Base-by-base conservation (phyloP, 768 basidiomycete species). In the Suillus variegatus region DNA sequence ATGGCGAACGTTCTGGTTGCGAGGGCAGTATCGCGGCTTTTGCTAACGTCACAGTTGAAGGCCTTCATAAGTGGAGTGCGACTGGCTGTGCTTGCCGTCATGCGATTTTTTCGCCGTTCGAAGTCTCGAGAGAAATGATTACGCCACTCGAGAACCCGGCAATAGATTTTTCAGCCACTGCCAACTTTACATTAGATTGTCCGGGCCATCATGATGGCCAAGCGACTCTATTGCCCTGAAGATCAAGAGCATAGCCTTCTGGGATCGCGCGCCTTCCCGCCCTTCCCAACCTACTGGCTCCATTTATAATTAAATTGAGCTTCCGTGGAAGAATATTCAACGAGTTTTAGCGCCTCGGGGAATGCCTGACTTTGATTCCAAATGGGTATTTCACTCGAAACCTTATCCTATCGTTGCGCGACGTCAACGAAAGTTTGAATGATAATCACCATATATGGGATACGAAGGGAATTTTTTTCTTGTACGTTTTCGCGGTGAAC, bases 371-470 rank as follows among this genome's bases (percentile, higher is more conserved):
- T 61, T 64, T 51, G 22, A n/a, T 38, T 52, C 64, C 64, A 61
- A 63, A 65, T 65, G 64, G 60, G 44, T 36, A 22, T 49, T 25
- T 36, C 46, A 47, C 38, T 65, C 63, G 65, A 63, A 57, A 64
- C 62, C 65, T 63, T 65, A n/a, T 64, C 41, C 57, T n/a, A 60
- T 64, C 56, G 43, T 54, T 63, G 62, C 62, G 56, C 49, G 63
- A 66, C 55, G 74, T 74, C 73, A 74, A 68, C 60, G 72, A 75
- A 75, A 67, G 73, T 74, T 58, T 25, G 46, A 32, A 25, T 54
- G 47, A 47, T 66, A 66, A 62, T 43, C 8, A 46, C 12, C 65
- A 67, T 60, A 72, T 69, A 25, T 66, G 54, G 67, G 61, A 43
- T 57, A 65, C 38, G 54, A 65, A 54, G 41, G 64, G 67, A 63